Evolutionary conservation across 805 yeast species (phyloP), one percentile per base, ranked within the genome.

Genomic region (Saturnispora quitensis): DNA sequence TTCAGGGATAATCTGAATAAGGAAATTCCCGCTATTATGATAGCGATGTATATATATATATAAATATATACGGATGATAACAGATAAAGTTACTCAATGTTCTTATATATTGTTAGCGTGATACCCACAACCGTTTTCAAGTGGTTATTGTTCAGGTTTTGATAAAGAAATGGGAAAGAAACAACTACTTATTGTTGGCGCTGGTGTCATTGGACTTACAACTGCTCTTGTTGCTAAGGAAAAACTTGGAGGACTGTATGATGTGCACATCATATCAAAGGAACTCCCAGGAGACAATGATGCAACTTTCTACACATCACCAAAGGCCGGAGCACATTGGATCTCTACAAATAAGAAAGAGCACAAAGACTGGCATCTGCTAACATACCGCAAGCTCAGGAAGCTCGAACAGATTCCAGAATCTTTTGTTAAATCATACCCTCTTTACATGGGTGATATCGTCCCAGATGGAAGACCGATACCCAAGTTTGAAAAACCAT

Each of bases 311-410:
- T 82, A 78, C 60, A 73, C 86, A 1, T 80, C 85, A 0, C 86
- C 86, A 2, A 78, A 73, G 61, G 89, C 87, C 1, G 88, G 89
- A 4, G 89, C 88, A 35, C 80, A 81, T 55, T 82, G 88, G 86
- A 68, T 63, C n/a, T 67, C 74, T 3, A 64, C 67, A 53, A 72
- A 72, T 3, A 42, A 57, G 3, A 68, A 73, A 13, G 66, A 67
- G 52, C 45, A 59, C 8, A 49, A 53, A 9, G 70, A 71, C 45
- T 58, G 68, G 48, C 78, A 73, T 48, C 52, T 51, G 31, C 54
- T 57, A 6, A 69, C 70, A 0, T 75, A 75, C 56, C 52, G 52
- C 2, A 67, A 64, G 43, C 67, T 73, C 35, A 48, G 61, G 38
- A 62, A 63, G 15, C 60, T 75, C 51, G 70, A 74, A 5, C 50